Conservation (phyloP, 2,329 filamentous ascomycete genomes). For the Sarocladium oryzae region DNA sequence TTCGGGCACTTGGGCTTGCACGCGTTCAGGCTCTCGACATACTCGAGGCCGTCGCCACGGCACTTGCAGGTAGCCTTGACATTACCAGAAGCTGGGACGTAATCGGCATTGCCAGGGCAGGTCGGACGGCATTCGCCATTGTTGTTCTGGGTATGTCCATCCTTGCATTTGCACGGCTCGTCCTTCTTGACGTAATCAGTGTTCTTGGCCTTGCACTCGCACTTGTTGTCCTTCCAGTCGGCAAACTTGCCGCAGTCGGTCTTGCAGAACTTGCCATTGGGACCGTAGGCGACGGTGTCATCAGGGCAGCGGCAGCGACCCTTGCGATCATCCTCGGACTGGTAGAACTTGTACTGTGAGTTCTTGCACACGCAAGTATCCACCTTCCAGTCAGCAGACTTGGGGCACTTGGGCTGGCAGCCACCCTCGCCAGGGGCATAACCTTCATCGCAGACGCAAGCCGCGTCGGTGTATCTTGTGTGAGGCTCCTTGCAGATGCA, state of each 20-base stretch:
- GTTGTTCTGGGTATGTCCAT: background rate
- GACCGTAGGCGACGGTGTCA: background rate
- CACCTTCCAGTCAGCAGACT: background rate
- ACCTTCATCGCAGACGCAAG: background rate
- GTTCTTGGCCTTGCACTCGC: background rate
- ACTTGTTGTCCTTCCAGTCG: background rate
- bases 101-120: background rate
- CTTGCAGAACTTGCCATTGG: background rate
- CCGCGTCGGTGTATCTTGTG: background rate
- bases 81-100: background rate
- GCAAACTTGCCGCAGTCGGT: background rate
- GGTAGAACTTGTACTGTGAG: background rate
- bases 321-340: background rate
- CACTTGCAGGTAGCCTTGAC: background rate
- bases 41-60: background rate
- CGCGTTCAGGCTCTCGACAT: background rate
- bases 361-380: background rate
- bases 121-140: background rate
- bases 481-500: background rate
- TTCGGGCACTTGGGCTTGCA: background rate
- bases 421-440: background rate
- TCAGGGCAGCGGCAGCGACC: background rate
- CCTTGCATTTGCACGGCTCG: background rate
- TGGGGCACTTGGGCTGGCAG: background rate
- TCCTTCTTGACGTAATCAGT: background rate